Evolutionary conservation across 257 asterid genomes (phyloP), one percentile per base, ranked within the genome.

Genomic region (Penstemon davidsonii): DNA sequence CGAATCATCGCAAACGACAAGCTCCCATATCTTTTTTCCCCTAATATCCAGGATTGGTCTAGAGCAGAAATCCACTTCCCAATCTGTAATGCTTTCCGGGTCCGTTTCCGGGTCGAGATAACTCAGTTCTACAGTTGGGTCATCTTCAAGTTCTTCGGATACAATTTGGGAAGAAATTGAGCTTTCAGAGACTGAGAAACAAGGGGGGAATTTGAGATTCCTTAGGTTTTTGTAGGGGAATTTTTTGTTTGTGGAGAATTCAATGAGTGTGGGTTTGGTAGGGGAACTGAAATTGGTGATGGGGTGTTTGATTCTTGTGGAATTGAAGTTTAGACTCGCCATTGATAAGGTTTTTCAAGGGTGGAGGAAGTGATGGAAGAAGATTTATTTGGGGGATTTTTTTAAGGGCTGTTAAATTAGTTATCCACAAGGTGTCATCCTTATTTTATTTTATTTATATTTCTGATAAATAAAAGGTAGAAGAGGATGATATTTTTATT

Each of bases 11-110:
- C 99, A 90, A 66, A 90, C 96, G 12, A 88, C 89, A 66, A 93
- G 96, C 86, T 93, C 99, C 99, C 99, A 93, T 8, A 87, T 69
- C 83, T 90, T 93, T 63, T 93, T 93, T 38, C 97, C 99, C 80
- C 99, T 87, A 50, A 88, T 85, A 82, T 93, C 99, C 62, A 93
- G 95, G 71, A 93, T 88, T 19, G 99, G 99, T 80, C 99, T 83
- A 1, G 99, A 93, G 79, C 97, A 90, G 62, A 93, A 93, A 77
- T 93, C 99, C 80, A 93, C 78, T 81, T 90, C 96, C 99, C 99
- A 93, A 67, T 93, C 97, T 3, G 89, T 77, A 25, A 93, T 81
- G 77, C 84, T 84, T 62, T 64, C 72, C 4, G 96, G 95, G 44
- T 87, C 88, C 10, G 85, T 78, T 79, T 86, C 97, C 51, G 96